phyloP scores from a whole-genome alignment of 306 rosid species.

The Corylus americana region DNA sequence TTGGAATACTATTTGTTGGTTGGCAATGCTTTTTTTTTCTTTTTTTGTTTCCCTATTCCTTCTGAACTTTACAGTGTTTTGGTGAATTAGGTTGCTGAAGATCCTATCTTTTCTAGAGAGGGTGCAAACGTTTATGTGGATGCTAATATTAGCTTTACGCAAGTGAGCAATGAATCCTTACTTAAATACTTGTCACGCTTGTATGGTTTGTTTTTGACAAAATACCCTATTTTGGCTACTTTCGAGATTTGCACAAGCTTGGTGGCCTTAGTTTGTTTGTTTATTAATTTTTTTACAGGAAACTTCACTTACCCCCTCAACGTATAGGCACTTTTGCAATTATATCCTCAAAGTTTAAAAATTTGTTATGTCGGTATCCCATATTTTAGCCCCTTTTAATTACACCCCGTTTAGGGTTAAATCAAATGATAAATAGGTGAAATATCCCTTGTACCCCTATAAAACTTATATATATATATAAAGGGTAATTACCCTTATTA shows the following conservation, averaged over 20 bases:
- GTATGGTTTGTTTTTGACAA: not conserved
- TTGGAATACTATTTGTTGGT: not conserved
- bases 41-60: not conserved
- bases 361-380: too few relatives aligned
- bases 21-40: slow-evolving; percentile 15
- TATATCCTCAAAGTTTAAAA: too few relatives aligned
- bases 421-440: too few relatives aligned
- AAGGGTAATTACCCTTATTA: too few relatives aligned
- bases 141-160: slow-evolving; percentile 91
- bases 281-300: too few relatives aligned
- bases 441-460: too few relatives aligned
- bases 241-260: not conserved
- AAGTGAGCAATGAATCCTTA: slow-evolving; percentile 49
- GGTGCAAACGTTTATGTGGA: slow-evolving; percentile 91
- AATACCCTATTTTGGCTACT: not conserved
- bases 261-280: not conserved
- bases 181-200: slow-evolving; percentile 12
- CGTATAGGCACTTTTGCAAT: too few relatives aligned
- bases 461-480: too few relatives aligned
- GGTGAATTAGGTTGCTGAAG: slow-evolving; percentile 74
- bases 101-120: slow-evolving; percentile 74
- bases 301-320: too few relatives aligned
- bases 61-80: slow-evolving; percentile 29
- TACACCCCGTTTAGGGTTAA: too few relatives aligned
- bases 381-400: too few relatives aligned